These are phyloP conservation scores for Populus davidiana DNA, from an alignment of 345 rosid genomes.

Conservation along the genomic window DNA sequence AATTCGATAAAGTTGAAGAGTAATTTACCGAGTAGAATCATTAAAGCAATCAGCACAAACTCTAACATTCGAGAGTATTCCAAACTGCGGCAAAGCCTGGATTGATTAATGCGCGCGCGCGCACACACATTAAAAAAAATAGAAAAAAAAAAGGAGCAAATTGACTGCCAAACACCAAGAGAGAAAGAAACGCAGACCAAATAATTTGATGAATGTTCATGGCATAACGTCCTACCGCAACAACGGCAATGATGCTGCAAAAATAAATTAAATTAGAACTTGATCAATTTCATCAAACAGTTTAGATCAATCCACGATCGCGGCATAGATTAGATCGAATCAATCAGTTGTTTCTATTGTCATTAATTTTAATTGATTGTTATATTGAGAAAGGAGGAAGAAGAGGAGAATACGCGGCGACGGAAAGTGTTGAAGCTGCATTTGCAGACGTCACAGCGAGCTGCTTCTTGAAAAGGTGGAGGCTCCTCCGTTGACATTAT, in stretches of 20 bases:
- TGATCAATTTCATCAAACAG: neutral
- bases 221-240: constrained; percentile 70
- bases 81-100: constrained; percentile 66
- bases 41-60: constrained; percentile 67
- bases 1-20: neutral
- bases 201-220: constrained; percentile 69
- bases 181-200: constrained; percentile 38
- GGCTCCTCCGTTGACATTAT: constrained; percentile 60
- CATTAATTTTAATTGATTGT: neutral
- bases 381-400: neutral
- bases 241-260: constrained; percentile 80
- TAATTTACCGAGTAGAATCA: constrained; percentile 41
- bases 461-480: constrained; percentile 64
- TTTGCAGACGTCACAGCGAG: constrained; percentile 70
- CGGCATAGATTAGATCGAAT: neutral
- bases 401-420: constrained; percentile 44
- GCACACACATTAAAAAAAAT: neutral
- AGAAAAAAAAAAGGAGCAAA: neutral
- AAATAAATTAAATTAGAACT: neutral
- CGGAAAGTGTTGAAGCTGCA: constrained; percentile 78
- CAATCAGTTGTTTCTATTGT: neutral
- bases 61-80: constrained; percentile 48
- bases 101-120: neutral
- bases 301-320: neutral
- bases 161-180: neutral